Evolutionary conservation across 345 rosid species (phyloP).

Genomic region (Abelmoschus esculentus): DNA sequence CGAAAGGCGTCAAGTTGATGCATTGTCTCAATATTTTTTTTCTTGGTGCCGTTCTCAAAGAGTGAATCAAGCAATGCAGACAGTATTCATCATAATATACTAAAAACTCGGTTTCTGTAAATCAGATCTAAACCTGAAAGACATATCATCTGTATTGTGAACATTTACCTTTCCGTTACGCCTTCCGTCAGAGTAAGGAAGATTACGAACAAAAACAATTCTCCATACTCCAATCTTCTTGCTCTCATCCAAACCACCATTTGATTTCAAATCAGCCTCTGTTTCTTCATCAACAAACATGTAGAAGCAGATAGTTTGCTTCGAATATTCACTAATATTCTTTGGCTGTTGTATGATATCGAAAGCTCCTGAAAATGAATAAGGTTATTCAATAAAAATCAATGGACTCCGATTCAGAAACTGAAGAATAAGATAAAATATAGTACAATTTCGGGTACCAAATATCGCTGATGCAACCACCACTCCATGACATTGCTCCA

Average conservation of each 20-base stretch:
- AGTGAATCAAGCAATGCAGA: background rate
- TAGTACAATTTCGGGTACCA: slow-evolving; percentile 39
- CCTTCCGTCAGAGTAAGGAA: slow-evolving; percentile 79
- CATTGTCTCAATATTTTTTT: background rate
- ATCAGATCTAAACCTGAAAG: background rate
- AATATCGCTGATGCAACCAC: slow-evolving; percentile 97
- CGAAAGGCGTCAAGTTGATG: slow-evolving; percentile 11
- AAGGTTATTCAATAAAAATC: slow-evolving; percentile 16
- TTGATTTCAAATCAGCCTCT: slow-evolving; percentile 61
- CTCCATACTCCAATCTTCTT: slow-evolving; percentile 87
- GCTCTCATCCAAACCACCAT: slow-evolving; percentile 40
- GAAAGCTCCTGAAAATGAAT: slow-evolving; percentile 63
- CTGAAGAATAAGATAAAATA: slow-evolving; percentile 5
- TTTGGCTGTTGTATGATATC: slow-evolving; percentile 82
- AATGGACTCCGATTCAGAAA: slow-evolving; percentile 4
- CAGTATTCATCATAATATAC: background rate
- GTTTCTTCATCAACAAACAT: slow-evolving; percentile 98
- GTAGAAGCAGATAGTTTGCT: slow-evolving; percentile 71
- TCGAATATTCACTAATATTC: slow-evolving; percentile 72
- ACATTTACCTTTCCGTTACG: slow-evolving; percentile 85
- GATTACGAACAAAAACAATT: slow-evolving; percentile 75
- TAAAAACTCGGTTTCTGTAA: slow-evolving; percentile 2
- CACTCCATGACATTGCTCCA: slow-evolving; percentile 83
- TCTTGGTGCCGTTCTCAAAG: background rate
- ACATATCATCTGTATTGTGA: background rate